These are phyloP conservation scores for Myrica gale DNA, from an alignment of 306 rosid genomes.

Conservation along the genomic window DNA sequence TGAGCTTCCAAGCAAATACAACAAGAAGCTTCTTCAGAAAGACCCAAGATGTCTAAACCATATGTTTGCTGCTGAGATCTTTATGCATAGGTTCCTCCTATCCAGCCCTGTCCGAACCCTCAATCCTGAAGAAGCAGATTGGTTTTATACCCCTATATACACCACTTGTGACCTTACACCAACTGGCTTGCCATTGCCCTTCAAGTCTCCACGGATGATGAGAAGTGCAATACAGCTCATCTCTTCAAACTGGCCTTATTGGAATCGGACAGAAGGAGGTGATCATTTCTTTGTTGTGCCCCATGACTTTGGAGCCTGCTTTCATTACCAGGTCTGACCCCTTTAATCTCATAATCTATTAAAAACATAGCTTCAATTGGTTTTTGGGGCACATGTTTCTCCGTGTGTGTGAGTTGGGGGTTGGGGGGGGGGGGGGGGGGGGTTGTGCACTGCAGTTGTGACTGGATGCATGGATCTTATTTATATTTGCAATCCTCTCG, in stretches of 20 bases:
- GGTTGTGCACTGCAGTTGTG: not conserved
- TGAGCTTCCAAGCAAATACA: slow-evolving; percentile 98
- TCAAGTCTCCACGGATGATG: slow-evolving; percentile 97
- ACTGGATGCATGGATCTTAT: not conserved
- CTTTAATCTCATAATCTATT: not conserved
- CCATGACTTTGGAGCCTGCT: slow-evolving; percentile 97
- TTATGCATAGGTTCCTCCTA: slow-evolving; percentile 90
- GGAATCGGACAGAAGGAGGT: slow-evolving; percentile 95
- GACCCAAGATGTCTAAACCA: slow-evolving; percentile 95
- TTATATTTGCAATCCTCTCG: not conserved
- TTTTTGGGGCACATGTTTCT: too few relatives aligned
- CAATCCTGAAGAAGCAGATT: slow-evolving; percentile 97
- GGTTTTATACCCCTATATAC: slow-evolving; percentile 98
- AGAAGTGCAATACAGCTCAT: slow-evolving; percentile 96
- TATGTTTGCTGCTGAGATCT: slow-evolving; percentile 99
- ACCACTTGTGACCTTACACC: slow-evolving; percentile 97
- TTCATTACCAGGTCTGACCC: slow-evolving; percentile 81
- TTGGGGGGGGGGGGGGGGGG: not conserved
- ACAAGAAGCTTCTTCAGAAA: slow-evolving; percentile 93
- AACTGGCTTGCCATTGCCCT: slow-evolving; percentile 94
- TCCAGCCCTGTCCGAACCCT: slow-evolving; percentile 95
- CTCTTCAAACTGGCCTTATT: slow-evolving; percentile 95
- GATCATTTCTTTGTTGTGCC: slow-evolving; percentile 97
- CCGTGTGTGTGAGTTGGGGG: too few relatives aligned
- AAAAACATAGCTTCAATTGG: not conserved